A percentile compares a stretch with the other conserved stretches of the same genome.
Conservation (phyloP, 345 rosid species). For the Gynandropsis gynandra region DNA sequence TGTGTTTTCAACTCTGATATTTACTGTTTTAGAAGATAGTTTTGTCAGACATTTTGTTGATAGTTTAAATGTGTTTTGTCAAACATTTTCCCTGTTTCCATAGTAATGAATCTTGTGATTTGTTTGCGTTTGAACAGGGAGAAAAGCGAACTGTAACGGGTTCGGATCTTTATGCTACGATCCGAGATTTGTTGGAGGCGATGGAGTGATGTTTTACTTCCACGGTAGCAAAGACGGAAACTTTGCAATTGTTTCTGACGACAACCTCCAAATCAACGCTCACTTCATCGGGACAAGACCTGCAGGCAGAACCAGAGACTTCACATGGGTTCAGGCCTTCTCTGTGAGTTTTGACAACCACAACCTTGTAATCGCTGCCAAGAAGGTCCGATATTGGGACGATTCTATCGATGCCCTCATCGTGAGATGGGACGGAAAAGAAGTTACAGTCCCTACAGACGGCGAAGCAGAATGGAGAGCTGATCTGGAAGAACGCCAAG, state of each 20-base stretch:
- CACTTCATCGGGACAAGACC: conserved; percentile 62
- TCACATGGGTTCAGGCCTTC: conserved; percentile 72
- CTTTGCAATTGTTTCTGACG: conserved; percentile 62
- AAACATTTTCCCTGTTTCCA: neutral
- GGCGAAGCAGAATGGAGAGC: conserved; percentile 46
- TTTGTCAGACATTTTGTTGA: neutral
- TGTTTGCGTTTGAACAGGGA: conserved; percentile 28
- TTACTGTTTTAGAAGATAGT: too few species aligned
- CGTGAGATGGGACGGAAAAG: conserved; percentile 37
- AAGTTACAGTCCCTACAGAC: conserved; percentile 29
- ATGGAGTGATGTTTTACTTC: conserved; percentile 78
- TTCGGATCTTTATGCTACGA: conserved; percentile 69
- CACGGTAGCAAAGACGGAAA: conserved; percentile 55
- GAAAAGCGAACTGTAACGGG: conserved; percentile 46
- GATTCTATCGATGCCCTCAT: conserved; percentile 39
- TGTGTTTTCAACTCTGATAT: too few species aligned
- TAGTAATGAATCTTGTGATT: neutral
- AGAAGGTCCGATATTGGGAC: conserved; percentile 42
- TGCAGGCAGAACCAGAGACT: conserved; percentile 49
- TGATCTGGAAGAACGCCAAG: conserved; percentile 20
- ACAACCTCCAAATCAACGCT: conserved; percentile 59
- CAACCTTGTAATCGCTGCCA: conserved; percentile 50
- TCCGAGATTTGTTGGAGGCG: conserved; percentile 74
- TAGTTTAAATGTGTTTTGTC: neutral
- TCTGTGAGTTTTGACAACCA: conserved; percentile 46